Base-by-base conservation (phyloP, 2,329 filamentous ascomycete species). In the Onygena corvina region DNA sequence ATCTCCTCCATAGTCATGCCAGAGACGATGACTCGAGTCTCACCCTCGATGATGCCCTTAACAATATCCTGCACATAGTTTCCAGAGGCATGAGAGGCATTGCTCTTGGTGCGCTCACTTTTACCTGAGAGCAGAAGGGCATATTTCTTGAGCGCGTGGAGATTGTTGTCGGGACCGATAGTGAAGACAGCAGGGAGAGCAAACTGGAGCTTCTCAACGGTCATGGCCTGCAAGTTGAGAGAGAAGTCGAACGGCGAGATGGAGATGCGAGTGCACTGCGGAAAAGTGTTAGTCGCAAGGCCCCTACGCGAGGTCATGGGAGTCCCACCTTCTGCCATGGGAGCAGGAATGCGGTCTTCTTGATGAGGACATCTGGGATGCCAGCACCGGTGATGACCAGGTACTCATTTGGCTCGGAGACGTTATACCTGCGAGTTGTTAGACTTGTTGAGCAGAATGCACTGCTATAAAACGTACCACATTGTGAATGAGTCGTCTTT, bases 1-100 rank as follows among this genome's bases (percentile, higher is more conserved):
- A 93, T 84, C 66, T 92, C 86, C 62, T 90, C 86, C 84, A 92
- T 90, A n/a, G 85, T 89, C 84, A 93, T 90, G 57, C 79, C 82
- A 0, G 81, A 86, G 35, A 93, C 84, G 48, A 93, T 79, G 4
- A 86, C 83, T 51, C 87, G 77, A 1, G 84, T 89, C 65, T 93
- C 87, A 53, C 87, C 87, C 64, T 93, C 86, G 57, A 93, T 92
- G 64, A 93, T 88, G 52, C 86, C 86, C 65, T 87, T 90, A 65
- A 93, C 83, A 53, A 93, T 93, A 57, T 84, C 84, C 60, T 84
- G 83, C 12, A 92, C 80, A 67, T 90, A 84, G 48, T 76, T 72
- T 55, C 65, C 69, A 12, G 68, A 66, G 30, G 65, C 68, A 11
- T 68, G 63, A 25, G 63, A 56, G 31, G 62, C 63, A 33, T 60